Base-by-base conservation (phyloP, 371 early-diverging fungal species). In the Entomophthora muscae region DNA sequence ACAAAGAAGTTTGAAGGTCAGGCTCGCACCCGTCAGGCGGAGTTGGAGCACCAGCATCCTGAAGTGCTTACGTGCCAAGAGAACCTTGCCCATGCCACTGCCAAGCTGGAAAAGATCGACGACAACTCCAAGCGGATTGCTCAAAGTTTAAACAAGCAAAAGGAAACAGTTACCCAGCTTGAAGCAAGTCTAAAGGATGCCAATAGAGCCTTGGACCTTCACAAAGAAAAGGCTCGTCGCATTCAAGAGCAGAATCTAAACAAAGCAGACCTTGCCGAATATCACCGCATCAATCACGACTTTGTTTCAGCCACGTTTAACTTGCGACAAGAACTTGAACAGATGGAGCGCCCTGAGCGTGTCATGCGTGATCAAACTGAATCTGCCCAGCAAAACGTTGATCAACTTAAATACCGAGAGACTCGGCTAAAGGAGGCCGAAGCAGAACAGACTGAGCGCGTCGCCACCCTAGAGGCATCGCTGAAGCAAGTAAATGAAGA, bases 21-120 rank as follows among this genome's bases (percentile, higher is more conserved):
- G 7, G 81, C 84, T 28, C 83, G 83, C 65, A 82, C 83, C 24
- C 71, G 78, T n/a, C 78, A 76, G 62, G 77, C 75, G 60, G 79
- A 78, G 22, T 65, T 86, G 33, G 79, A 81, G 53, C 80, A 80
- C 3, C 69, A 79, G 76, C 72, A 75, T 23, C 81, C 82, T 5
- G 73, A 72, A n/a, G 70, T 81, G 53, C 68, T 89, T 2, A 79
- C 77, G 10, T 69, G 87, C 24, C 80, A 83, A 55, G 91, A 91
- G 66, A 85, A 86, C 67, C 73, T 88, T 3, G 63, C 69, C 28
- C 84, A 90, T 70, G 68, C 79, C 26, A 70, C 76, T 61, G 83
- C 83, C 65, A 89, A 88, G 68, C 69, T 83, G 2, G 75, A 72
- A 57, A 81, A 85, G 54, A 77, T 79, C 2, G 74, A 79, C 26